A percentile compares a stretch with the other conserved stretches of the same genome.
Evolutionary conservation across 371 early-diverging fungal species (phyloP).

Genomic region (Modicella reniformis): DNA sequence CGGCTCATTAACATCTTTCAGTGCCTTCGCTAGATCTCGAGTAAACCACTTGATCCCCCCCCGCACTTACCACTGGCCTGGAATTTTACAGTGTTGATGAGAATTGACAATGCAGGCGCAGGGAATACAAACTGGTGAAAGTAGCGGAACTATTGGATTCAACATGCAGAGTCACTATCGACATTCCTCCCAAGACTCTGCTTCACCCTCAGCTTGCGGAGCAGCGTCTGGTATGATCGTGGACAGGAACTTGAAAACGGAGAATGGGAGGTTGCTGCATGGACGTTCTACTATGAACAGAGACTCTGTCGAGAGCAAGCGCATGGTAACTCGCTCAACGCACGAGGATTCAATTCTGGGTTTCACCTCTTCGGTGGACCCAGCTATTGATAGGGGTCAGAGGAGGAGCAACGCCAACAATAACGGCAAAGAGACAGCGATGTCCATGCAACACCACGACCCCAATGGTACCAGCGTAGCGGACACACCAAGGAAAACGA

Average conservation of each 20-base stretch:
- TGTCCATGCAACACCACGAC: neutral
- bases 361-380: neutral
- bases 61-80: no score
- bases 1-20: no score
- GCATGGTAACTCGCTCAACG: neutral
- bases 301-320: neutral
- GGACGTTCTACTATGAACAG: neutral
- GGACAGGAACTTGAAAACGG: neutral
- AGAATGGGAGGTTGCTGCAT: neutral
- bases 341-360: neutral
- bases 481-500: neutral
- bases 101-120: constrained; percentile 12
- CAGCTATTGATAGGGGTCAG: neutral
- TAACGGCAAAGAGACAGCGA: constrained; percentile 1
- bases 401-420: neutral
- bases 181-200: constrained; percentile 1
- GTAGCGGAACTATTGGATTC: constrained; percentile 8
- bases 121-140: constrained; percentile 10
- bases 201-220: neutral
- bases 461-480: neutral
- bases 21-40: neutral
- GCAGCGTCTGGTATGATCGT: neutral
- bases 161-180: constrained; percentile 1
- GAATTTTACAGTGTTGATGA: neutral
- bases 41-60: neutral